Conservation (phyloP, 495 filamentous ascomycete genomes). For the Trichoderma parareesei region DNA sequence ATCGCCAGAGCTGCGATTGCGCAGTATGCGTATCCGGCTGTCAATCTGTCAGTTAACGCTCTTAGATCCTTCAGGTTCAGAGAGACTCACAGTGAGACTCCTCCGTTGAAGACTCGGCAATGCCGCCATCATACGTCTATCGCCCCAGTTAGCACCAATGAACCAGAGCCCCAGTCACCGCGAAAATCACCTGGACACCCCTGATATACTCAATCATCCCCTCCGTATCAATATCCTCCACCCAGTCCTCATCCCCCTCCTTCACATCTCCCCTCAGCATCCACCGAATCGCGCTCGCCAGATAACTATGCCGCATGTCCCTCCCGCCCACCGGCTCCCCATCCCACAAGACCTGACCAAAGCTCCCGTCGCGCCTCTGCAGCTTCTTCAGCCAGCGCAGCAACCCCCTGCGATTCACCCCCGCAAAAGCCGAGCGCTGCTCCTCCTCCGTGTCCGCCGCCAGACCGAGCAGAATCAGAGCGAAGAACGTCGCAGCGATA, state of each 20-base stretch:
- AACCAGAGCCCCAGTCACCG: background rate
- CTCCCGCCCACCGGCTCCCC: conserved; percentile 60
- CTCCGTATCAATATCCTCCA: conserved; percentile 67
- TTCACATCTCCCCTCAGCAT: conserved; percentile 57
- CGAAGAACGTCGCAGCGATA: conserved; percentile 81
- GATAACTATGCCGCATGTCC: conserved; percentile 83
- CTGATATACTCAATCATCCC: conserved; percentile 62
- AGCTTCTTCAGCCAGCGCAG: conserved; percentile 65
- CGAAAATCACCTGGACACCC: conserved; percentile 47
- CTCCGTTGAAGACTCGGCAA: conserved; percentile 69
- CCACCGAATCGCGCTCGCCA: conserved; percentile 72
- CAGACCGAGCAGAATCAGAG: conserved; percentile 64
- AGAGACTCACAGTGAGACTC: conserved; percentile 73
- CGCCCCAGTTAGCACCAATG: background rate
- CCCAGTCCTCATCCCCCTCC: conserved; percentile 43
- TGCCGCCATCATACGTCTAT: conserved; percentile 85
- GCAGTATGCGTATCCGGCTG: conserved; percentile 85
- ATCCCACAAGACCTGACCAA: conserved; percentile 63
- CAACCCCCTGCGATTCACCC: conserved; percentile 59
- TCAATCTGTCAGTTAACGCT: background rate
- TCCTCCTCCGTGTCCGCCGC: conserved; percentile 61
- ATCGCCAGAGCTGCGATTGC: conserved; percentile 68
- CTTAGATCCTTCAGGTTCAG: background rate
- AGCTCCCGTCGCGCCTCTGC: conserved; percentile 82
- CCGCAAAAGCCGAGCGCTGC: conserved; percentile 24